phyloP scores from a whole-genome alignment of 2,329 filamentous ascomycete species.

The Periglandula ipomoeae region DNA sequence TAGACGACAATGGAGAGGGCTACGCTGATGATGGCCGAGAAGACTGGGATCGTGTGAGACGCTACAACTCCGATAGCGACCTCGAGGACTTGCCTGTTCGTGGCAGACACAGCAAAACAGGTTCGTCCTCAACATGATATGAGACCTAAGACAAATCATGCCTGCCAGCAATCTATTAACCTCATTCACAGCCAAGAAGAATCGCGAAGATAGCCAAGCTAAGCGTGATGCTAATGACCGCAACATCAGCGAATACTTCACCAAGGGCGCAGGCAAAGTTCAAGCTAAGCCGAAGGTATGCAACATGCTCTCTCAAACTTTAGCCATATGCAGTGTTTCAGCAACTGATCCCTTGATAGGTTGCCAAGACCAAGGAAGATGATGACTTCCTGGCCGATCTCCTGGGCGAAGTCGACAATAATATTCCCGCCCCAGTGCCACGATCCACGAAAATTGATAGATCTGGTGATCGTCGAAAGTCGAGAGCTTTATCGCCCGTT shows the following conservation, averaged over 20 bases:
- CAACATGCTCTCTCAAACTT: neutral
- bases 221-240: constrained; percentile 81
- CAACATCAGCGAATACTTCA: constrained; percentile 93
- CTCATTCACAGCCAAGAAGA: constrained; percentile 60
- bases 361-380: constrained; percentile 74
- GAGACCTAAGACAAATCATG: neutral
- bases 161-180: neutral
- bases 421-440: constrained; percentile 46
- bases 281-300: constrained; percentile 73
- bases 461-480: constrained; percentile 67
- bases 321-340: neutral
- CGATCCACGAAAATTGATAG: constrained; percentile 55
- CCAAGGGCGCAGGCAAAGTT: constrained; percentile 56
- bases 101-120: constrained; percentile 41
- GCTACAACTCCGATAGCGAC: constrained; percentile 68
- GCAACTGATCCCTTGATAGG: constrained; percentile 33
- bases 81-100: constrained; percentile 26
- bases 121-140: constrained; percentile 25
- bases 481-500: constrained; percentile 70
- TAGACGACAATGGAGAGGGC: constrained; percentile 94
- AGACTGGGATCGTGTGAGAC: constrained; percentile 73
- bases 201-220: constrained; percentile 77
- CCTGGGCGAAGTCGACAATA: constrained; percentile 79
- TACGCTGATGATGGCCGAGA: constrained; percentile 95
- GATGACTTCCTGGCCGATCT: constrained; percentile 79